Conservation (phyloP, 2,329 filamentous ascomycete species). For the Coniochaeta sp. region DNA sequence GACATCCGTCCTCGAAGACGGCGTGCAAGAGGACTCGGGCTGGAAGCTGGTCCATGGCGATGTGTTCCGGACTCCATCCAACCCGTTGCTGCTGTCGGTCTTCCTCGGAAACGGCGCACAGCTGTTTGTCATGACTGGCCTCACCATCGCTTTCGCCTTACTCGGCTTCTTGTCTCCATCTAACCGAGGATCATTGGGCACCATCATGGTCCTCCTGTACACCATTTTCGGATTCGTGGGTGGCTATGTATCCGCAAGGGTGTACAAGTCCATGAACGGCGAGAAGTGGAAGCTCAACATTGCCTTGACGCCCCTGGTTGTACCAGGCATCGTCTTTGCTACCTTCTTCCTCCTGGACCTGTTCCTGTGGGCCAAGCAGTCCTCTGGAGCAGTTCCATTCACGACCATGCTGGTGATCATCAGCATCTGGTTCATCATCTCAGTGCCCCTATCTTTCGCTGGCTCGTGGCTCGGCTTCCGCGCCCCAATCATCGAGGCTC, state of each 20-base stretch:
- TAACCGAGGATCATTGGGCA: conserved; percentile 88
- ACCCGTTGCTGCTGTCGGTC: conserved; percentile 76
- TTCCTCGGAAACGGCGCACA: conserved; percentile 91
- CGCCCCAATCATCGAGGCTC: conserved; percentile 60
- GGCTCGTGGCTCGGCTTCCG: conserved; percentile 94
- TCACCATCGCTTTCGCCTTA: conserved; percentile 88
- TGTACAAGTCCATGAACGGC: conserved; percentile 92
- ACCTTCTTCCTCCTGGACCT: conserved; percentile 92
- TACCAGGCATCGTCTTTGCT: conserved; percentile 79
- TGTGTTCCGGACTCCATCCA: conserved; percentile 82
- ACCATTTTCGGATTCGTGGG: conserved; percentile 88
- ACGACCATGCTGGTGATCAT: conserved; percentile 94
- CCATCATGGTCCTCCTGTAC: conserved; percentile 88
- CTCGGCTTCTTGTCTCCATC: conserved; percentile 93
- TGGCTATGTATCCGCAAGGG: conserved; percentile 78
- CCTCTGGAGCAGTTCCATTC: conserved; percentile 90
- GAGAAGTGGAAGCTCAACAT: conserved; percentile 96
- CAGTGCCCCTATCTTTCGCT: conserved; percentile 79
- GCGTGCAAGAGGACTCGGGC: conserved; percentile 93
- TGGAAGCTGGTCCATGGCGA: conserved; percentile 99
- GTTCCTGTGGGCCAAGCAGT: conserved; percentile 90
- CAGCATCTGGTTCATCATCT: conserved; percentile 94
- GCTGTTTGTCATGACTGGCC: conserved; percentile 94
- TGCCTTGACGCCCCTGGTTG: conserved; percentile 72
- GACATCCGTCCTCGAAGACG: conserved; percentile 74